phyloP scores from a whole-genome alignment of 2,329 filamentous ascomycete genomes.

The Penicillium sp. region DNA sequence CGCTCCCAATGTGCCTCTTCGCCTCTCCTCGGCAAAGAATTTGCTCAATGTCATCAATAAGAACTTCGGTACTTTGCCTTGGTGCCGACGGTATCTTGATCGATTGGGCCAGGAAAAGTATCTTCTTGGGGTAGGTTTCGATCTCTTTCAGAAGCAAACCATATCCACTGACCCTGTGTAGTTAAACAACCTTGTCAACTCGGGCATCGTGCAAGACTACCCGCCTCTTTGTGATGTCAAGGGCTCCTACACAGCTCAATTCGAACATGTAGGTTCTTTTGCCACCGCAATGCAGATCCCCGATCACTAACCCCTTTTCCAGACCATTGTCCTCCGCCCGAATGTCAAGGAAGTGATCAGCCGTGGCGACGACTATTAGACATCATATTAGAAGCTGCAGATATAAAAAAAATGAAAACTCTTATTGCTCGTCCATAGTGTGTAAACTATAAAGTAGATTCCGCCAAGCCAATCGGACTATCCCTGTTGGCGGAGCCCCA shows the following conservation, averaged over 20 bases:
- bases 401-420: conserved; percentile 7
- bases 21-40: conserved; percentile 74
- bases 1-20: conserved; percentile 67
- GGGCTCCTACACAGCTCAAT: conserved; percentile 91
- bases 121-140: conserved; percentile 65
- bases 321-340: conserved; percentile 72
- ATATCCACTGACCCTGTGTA: conserved; percentile 37
- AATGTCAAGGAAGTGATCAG: conserved; percentile 84
- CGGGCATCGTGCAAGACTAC: conserved; percentile 82
- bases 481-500: conserved; percentile 29
- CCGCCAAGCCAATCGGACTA: conserved; percentile 17
- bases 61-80: conserved; percentile 90
- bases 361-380: conserved; percentile 74
- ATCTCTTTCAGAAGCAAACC: background rate
- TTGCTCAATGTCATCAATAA: conserved; percentile 87
- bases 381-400: background rate
- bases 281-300: background rate
- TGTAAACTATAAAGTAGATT: conserved; percentile 12
- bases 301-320: conserved; percentile 5
- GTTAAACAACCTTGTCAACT: conserved; percentile 79
- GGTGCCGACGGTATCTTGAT: conserved; percentile 84
- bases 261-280: conserved; percentile 68
- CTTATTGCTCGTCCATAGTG: conserved; percentile 1
- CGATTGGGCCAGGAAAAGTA: conserved; percentile 94
- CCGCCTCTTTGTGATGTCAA: conserved; percentile 86